phyloP scores from a whole-genome alignment of 768 basidiomycete species.

The Pleurotus cornucopiae region DNA sequence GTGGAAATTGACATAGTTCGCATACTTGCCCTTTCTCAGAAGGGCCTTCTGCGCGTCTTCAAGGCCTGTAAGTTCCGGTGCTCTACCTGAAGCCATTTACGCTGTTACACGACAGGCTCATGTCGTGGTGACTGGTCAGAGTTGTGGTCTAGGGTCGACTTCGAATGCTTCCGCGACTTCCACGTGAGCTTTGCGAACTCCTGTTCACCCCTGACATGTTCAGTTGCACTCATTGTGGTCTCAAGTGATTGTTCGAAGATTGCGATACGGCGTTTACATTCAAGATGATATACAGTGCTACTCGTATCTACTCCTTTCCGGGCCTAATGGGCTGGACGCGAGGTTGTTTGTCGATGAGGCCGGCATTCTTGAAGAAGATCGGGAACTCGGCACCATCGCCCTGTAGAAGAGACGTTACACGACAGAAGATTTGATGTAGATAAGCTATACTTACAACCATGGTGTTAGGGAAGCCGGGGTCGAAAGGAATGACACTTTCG shows the following conservation, averaged over 20 bases:
- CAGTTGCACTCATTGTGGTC: too few relatives aligned
- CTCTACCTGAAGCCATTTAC: background rate
- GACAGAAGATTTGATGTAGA: background rate
- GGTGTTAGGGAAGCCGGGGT: slow-evolving; percentile 37
- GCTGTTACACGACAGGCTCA: too few relatives aligned
- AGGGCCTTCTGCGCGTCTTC: background rate
- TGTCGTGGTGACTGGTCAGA: too few relatives aligned
- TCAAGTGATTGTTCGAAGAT: too few relatives aligned
- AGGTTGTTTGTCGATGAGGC: background rate
- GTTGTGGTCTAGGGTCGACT: too few relatives aligned
- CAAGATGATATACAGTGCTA: too few relatives aligned
- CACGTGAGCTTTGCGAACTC: too few relatives aligned
- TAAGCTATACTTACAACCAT: slow-evolving; percentile 22
- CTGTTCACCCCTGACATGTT: too few relatives aligned
- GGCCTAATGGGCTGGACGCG: background rate
- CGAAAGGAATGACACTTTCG: slow-evolving; percentile 38
- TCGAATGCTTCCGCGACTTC: too few relatives aligned
- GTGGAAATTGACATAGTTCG: background rate
- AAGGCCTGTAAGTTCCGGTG: background rate
- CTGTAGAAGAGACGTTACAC: background rate
- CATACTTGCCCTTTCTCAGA: background rate
- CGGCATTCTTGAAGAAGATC: background rate
- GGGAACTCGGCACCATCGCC: background rate
- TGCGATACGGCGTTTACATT: too few relatives aligned
- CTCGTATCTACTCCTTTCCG: too few relatives aligned